These are phyloP conservation scores for Zizania latifolia DNA, from an alignment of 176 grass and related monocot species.

Conservation along the genomic window DNA sequence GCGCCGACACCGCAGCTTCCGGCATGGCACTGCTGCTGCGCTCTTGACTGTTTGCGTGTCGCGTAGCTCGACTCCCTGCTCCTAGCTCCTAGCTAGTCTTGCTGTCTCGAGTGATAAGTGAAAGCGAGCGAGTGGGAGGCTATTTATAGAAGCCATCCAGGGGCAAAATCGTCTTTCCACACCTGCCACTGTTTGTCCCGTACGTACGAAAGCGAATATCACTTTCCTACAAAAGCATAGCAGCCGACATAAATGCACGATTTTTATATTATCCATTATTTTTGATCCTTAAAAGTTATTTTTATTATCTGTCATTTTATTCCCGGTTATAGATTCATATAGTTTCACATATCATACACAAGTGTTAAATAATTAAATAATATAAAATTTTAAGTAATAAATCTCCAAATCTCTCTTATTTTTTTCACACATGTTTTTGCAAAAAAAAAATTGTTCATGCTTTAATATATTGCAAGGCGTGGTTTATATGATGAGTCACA, in stretches of 20 bases:
- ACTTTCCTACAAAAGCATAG: background rate
- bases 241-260: no score
- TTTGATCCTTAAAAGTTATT: no score
- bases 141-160: constrained; percentile 6
- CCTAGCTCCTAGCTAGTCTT: background rate
- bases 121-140: background rate
- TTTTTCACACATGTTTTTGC: no score
- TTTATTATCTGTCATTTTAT: no score
- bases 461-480: background rate
- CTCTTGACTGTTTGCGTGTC: background rate
- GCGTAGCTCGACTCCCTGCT: no score
- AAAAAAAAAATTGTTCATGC: background rate
- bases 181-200: background rate
- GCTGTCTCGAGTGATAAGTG: background rate
- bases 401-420: no score
- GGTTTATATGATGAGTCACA: constrained; percentile 42
- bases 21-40: constrained; percentile 13
- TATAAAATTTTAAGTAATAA: no score
- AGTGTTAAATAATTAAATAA: no score
- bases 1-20: constrained; percentile 6
- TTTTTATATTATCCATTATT: background rate
- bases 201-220: constrained; percentile 24
- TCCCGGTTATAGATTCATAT: no score
- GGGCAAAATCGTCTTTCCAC: background rate
- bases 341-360: no score